Percentiles rank a stretch among this genome's conserved stretches.
Evolutionary conservation across 129 eudicot species (phyloP).

Genomic region (Heracleum sosnowskyi): DNA sequence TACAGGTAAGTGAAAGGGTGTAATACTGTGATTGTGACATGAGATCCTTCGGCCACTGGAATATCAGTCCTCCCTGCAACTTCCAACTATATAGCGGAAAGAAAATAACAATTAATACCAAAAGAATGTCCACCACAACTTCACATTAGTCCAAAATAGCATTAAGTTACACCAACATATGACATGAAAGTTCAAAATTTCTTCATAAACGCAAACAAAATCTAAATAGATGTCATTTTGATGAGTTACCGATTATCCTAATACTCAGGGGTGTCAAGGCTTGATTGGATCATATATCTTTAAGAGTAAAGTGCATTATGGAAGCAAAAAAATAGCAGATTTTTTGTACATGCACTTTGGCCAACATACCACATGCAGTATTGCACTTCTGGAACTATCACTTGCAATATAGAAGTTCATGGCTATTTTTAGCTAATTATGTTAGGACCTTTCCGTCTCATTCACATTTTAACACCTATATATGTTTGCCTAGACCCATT

Average conservation of each 20-base stretch:
- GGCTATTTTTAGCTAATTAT: not conserved
- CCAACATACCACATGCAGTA: not conserved
- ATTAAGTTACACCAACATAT: not conserved
- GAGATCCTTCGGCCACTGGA: slow-evolving; percentile 99
- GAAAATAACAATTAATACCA: not conserved
- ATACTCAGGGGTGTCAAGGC: not conserved
- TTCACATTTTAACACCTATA: not conserved
- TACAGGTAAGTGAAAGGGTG: not conserved
- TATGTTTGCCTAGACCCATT: not conserved
- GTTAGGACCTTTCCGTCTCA: not conserved
- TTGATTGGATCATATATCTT: not conserved
- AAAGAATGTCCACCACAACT: not conserved
- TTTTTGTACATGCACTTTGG: not conserved
- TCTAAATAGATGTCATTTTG: not conserved
- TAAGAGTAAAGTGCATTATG: not conserved
- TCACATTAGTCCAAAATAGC: not conserved
- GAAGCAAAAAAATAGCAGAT: not conserved
- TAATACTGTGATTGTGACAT: slow-evolving; percentile 75
- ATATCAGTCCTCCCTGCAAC: slow-evolving; percentile 91
- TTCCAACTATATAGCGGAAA: slow-evolving; percentile 50
- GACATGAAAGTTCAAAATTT: not conserved
- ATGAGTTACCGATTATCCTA: not conserved
- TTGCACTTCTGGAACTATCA: not conserved
- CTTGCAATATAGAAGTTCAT: not conserved
- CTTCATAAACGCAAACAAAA: not conserved